Evolutionary conservation across 1,284 basidiomycete genomes (phyloP).

Genomic region (Laetiporus sulphureus): DNA sequence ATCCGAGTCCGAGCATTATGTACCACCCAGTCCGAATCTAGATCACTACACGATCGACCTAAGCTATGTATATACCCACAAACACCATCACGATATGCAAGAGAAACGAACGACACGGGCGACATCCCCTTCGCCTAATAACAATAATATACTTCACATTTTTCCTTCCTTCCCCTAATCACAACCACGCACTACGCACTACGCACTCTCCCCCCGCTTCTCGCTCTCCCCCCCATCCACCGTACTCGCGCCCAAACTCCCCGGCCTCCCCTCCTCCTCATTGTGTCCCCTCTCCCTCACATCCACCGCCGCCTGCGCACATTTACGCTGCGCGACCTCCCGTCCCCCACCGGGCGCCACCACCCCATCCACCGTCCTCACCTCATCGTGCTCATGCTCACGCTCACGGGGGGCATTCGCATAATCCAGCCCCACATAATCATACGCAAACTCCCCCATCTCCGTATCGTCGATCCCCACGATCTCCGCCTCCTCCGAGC

Average conservation of each 20-base stretch:
- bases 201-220: background rate
- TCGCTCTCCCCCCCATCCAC: background rate
- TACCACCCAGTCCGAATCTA: too few species aligned
- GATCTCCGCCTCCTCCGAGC: constrained; percentile 80
- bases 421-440: constrained; percentile 64
- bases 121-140: too few species aligned
- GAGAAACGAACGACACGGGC: too few species aligned
- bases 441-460: constrained; percentile 93
- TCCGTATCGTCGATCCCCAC: constrained; percentile 91
- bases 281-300: background rate
- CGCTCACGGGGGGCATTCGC: constrained; percentile 10
- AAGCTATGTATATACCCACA: too few species aligned
- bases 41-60: too few species aligned
- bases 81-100: too few species aligned
- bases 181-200: too few species aligned
- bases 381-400: too few species aligned
- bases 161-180: background rate
- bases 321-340: constrained; percentile 21
- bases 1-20: too few species aligned
- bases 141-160: too few species aligned
- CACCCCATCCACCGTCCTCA: constrained; percentile 22
- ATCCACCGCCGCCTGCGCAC: constrained; percentile 2
- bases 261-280: constrained; percentile 6
- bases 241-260: constrained; percentile 13
- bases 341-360: constrained; percentile 22